Base-by-base conservation (phyloP, 345 rosid genomes). In the Lepidium aucheri region DNA sequence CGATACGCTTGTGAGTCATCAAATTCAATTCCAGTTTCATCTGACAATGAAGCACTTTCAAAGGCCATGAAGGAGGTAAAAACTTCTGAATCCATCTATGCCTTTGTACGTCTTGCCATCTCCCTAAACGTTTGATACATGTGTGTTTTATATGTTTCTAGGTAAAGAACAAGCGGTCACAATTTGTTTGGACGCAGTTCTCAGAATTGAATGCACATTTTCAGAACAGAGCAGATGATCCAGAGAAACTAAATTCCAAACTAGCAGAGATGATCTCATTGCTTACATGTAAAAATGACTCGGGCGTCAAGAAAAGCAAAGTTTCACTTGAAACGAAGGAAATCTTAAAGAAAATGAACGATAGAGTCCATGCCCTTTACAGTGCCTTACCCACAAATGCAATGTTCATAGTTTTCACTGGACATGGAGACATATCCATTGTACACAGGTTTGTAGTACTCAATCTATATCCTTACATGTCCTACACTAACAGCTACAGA, bases 341-440 rank as follows among this genome's bases (percentile, higher is more conserved):
- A 53, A 80, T 94, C 52, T 70, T 89, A 6, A 68, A 70, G 62
- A 76, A 78, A 53, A 75, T 87, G 72, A 78, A 94, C 41, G 67
- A 78, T 9, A 82, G 87, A 72, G 76, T 91, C 60, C 70, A 73
- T 10, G 69, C 79, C 54, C 79, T 87, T 30, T 76, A 83, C 69
- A 59, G 73, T 5, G 75, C 89, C 30, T 78, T 94, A 69, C 96
- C 99, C 4, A 73, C 83, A 8, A 94, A 91, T 70, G 60, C 95
- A 56, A 81, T 94, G 97, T 77, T 94, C 53, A 84, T 91, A 76
- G 78, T 94, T 71, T 94, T 95, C 84, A 87, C 99, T 0, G 99
- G 96, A 55, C 99, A 91, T 70, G 99, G 99, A 67, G 93, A 94
- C 81, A 94, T 79, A 9, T 88, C 95, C 40, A 72, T 79, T 53